Conservation (phyloP, 75 land plant genomes). For the Selaginella tamariscina region DNA sequence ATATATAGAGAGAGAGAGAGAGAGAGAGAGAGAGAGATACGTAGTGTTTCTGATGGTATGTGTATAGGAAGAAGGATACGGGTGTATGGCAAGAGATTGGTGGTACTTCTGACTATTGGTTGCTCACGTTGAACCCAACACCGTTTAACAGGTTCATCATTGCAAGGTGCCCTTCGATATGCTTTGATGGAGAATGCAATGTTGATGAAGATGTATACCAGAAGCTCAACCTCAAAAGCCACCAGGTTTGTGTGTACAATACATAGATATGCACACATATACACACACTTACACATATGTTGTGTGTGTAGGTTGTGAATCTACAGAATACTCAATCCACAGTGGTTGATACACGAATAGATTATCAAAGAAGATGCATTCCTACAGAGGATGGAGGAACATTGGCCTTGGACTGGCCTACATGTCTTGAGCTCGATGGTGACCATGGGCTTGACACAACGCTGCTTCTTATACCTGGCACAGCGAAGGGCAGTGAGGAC, state of each 20-base stretch:
- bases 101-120: conserved; percentile 50
- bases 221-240: conserved; percentile 14
- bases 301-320: too few relatives aligned
- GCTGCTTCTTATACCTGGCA: conserved; percentile 75
- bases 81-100: too few relatives aligned
- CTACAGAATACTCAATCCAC: too few relatives aligned
- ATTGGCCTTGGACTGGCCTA: conserved; percentile 83
- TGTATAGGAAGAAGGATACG: too few relatives aligned
- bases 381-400: conserved; percentile 77
- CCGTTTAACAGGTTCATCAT: conserved; percentile 74
- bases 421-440: conserved; percentile 54
- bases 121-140: conserved; percentile 61
- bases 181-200: conserved; percentile 25
- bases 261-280: background rate
- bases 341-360: conserved; percentile 8
- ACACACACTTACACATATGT: too few relatives aligned
- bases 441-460: conserved; percentile 74
- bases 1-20: too few relatives aligned
- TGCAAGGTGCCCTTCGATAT: conserved; percentile 74
- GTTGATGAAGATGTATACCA: conserved; percentile 33
- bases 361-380: conserved; percentile 64
- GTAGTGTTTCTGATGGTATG: too few relatives aligned
- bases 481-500: conserved; percentile 64
- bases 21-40: too few relatives aligned
- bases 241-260: background rate